These are phyloP conservation scores for Pseudopithomyces maydicus DNA, from an alignment of 2,329 filamentous ascomycete species.

Conservation along the genomic window DNA sequence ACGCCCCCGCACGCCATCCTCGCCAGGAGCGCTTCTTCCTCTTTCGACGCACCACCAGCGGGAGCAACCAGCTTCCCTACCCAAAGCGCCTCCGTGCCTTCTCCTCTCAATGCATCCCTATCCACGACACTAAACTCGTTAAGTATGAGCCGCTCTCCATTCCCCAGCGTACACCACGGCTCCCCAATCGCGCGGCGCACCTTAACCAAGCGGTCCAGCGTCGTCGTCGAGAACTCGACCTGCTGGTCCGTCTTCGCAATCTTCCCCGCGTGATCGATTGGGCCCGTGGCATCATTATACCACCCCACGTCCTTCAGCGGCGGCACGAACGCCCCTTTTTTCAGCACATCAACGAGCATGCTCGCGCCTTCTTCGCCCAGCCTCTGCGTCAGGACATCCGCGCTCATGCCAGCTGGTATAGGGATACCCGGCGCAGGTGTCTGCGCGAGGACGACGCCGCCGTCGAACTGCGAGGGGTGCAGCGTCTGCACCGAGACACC, in stretches of 20 bases:
- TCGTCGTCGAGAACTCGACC: conserved; percentile 64
- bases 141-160: conserved; percentile 21
- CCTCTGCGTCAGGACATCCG: conserved; percentile 54
- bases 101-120: not conserved
- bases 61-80: no score
- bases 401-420: conserved; percentile 57
- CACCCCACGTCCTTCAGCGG: conserved; percentile 54
- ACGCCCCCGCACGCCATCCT: not conserved
- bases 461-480: conserved; percentile 76
- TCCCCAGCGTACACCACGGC: conserved; percentile 62
- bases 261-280: conserved; percentile 68
- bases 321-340: conserved; percentile 66
- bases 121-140: conserved; percentile 16
- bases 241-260: conserved; percentile 68
- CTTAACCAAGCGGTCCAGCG: conserved; percentile 61
- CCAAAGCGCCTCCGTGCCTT: no score
- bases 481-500: conserved; percentile 90
- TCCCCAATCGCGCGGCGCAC: conserved; percentile 70
- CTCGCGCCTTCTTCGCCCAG: conserved; percentile 70
- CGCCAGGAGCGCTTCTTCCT: not conserved
- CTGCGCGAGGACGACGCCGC: conserved; percentile 76
- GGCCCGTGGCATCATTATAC: conserved; percentile 26
- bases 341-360: conserved; percentile 72
- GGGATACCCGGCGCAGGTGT: conserved; percentile 58
- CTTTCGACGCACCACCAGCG: not conserved